These are phyloP conservation scores for Schizonepeta tenuifolia DNA, from an alignment of 257 asterid species.

Conservation along the genomic window DNA sequence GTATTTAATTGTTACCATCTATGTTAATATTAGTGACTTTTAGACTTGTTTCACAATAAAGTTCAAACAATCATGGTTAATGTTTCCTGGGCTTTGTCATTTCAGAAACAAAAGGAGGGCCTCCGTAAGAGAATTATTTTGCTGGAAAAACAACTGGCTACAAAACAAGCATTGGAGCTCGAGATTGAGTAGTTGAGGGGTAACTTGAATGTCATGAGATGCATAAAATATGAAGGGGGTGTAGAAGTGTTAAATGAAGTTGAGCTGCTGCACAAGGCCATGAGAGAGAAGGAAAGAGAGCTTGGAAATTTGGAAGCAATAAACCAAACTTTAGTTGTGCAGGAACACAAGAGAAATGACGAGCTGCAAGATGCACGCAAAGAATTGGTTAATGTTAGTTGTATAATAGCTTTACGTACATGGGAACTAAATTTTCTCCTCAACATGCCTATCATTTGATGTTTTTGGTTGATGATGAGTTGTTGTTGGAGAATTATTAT, in stretches of 20 bases:
- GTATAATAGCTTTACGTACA: conserved; percentile 6
- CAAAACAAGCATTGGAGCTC: conserved; percentile 78
- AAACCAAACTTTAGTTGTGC: conserved; percentile 67
- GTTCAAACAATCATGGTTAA: conserved; percentile 22
- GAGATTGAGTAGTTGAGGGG: conserved; percentile 80
- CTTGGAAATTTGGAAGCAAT: conserved; percentile 58
- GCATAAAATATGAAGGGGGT: conserved; percentile 68
- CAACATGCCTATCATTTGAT: neutral
- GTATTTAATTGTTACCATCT: conserved; percentile 43
- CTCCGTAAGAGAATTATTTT: conserved; percentile 65
- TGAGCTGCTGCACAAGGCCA: conserved; percentile 51
- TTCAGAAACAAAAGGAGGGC: conserved; percentile 83
- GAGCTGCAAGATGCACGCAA: conserved; percentile 95
- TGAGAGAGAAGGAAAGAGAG: conserved; percentile 85
- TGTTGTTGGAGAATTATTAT: too few species aligned
- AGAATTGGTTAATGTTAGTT: conserved; percentile 82
- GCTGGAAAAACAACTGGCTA: conserved; percentile 72
- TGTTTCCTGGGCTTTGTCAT: conserved; percentile 31
- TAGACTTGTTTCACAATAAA: conserved; percentile 28
- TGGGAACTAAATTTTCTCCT: conserved; percentile 21
- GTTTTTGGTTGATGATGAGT: too few species aligned
- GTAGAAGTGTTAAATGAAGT: conserved; percentile 62
- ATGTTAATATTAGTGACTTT: conserved; percentile 26
- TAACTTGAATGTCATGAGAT: conserved; percentile 61
- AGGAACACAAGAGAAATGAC: conserved; percentile 79